Evolutionary conservation across 306 rosid species (phyloP).

Genomic region (Macrotyloma uniflorum): DNA sequence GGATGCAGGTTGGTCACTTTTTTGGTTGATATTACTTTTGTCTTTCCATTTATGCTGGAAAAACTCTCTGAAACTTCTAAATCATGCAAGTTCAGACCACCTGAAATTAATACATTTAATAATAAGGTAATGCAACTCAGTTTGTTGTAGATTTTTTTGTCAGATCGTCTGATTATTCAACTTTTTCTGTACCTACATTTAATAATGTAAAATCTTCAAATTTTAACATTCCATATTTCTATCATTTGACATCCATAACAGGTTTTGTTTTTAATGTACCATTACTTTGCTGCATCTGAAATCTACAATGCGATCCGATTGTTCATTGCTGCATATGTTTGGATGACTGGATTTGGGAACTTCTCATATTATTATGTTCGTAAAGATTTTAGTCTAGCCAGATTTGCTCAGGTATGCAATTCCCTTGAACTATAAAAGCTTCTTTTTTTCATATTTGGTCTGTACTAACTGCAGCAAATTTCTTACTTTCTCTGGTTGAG

Average conservation of each 20-base stretch:
- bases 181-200: constrained; percentile 16
- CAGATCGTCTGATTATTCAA: constrained; percentile 31
- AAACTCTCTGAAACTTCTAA: not conserved
- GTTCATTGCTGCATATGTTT: constrained; percentile 90
- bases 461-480: constrained; percentile 31
- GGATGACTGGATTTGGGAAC: constrained; percentile 99
- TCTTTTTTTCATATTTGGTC: constrained; percentile 25
- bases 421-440: constrained; percentile 35
- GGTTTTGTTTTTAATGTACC: constrained; percentile 94
- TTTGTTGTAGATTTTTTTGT: constrained; percentile 19
- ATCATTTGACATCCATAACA: constrained; percentile 42
- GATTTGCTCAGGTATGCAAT: constrained; percentile 83
- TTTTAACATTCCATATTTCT: constrained; percentile 33
- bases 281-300: constrained; percentile 88
- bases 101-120: constrained; percentile 13
- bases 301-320: constrained; percentile 84
- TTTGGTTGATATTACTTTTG: constrained; percentile 32
- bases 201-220: not conserved
- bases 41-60: constrained; percentile 23
- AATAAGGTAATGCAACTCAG: constrained; percentile 9
- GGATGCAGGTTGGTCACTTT: constrained; percentile 90
- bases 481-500: constrained; percentile 38
- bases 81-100: not conserved
- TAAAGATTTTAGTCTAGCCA: constrained; percentile 87
- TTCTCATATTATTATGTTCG: constrained; percentile 92